Evolutionary conservation across 352 stramenopile species (phyloP), one percentile per base, ranked within the genome.

Genomic region (Pythium vanterpoolii): DNA sequence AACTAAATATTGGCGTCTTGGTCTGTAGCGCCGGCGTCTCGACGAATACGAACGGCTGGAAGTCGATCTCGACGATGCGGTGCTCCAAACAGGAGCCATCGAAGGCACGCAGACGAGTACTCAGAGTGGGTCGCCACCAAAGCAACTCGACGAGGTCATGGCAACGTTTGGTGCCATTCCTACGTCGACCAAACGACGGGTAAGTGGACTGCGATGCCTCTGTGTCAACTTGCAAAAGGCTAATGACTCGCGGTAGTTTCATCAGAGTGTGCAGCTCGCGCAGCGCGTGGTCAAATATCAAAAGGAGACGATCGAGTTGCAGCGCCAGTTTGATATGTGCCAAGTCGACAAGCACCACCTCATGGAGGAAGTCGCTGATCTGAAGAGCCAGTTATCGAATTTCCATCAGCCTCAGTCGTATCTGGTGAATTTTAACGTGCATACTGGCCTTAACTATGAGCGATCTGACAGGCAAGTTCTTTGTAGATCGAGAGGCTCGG

Each of bases 1-100:
- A n/a, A n/a, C n/a, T n/a, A n/a, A n/a, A n/a, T n/a, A n/a, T n/a
- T n/a, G n/a, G n/a, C n/a, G n/a, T n/a, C n/a, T n/a, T n/a, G n/a
- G n/a, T n/a, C 0, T 36, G 45, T 19, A 26, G 83, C 61, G 70
- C 30, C 74, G 72, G 33, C 83, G 84, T 18, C 39, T 92, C 13
- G 77, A 80, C 43, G 76, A 89, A 49, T 92, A 92, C 61, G 83
- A 92, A 27, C 53, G 83, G 28, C 68, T 92, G 13, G 83, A 92
- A 51, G 71, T 89, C 24, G 80, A 92, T 46, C 67, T 92, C 53
- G 83, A 92, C 49, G 64, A 77, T 18, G 83, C 79, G 7, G 67
- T 89, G 10, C 31, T 90, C 0, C 79, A 92, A 66, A 87, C 78
- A 1, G 83, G 82, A 0, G 74, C 73, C 10, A 62, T 87, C 28